Evolutionary conservation across 805 yeast species (phyloP).

Genomic region (Candida ovalis): DNA sequence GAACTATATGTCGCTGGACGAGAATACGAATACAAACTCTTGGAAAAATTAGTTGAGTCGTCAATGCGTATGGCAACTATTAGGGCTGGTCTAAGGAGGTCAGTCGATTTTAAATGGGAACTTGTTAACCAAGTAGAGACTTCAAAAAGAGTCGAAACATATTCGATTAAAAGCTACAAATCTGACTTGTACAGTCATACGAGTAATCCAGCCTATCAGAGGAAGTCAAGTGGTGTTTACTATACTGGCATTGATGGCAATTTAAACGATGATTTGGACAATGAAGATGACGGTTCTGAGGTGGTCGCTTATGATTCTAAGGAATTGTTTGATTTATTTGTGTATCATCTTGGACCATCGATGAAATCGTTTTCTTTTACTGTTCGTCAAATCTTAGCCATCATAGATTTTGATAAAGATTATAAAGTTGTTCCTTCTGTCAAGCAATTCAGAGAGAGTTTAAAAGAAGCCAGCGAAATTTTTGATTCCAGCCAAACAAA

Average conservation of each 20-base stretch:
- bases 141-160: slow-evolving; percentile 1
- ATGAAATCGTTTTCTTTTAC: slow-evolving; percentile 63
- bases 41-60: slow-evolving; percentile 46
- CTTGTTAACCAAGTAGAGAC: slow-evolving; percentile 36
- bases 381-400: slow-evolving; percentile 54
- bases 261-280: slow-evolving; percentile 28
- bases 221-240: slow-evolving; percentile 20
- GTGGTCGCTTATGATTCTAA: slow-evolving; percentile 27
- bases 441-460: slow-evolving; percentile 42
- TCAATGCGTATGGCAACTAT: slow-evolving; percentile 51
- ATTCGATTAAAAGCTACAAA: slow-evolving; percentile 12
- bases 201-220: background rate
- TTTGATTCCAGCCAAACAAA: slow-evolving; percentile 53
- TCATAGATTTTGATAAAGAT: slow-evolving; percentile 49
- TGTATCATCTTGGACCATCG: slow-evolving; percentile 68
- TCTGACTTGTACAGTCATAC: slow-evolving; percentile 1
- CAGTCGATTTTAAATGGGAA: slow-evolving; percentile 64
- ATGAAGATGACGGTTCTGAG: slow-evolving; percentile 26
- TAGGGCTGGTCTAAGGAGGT: slow-evolving; percentile 63
- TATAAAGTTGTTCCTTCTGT: slow-evolving; percentile 36
- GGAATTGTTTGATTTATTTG: slow-evolving; percentile 63
- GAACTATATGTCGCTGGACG: slow-evolving; percentile 55
- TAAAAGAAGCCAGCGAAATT: slow-evolving; percentile 48
- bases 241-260: slow-evolving; percentile 25
- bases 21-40: slow-evolving; percentile 47